Evolutionary conservation across 495 filamentous ascomycete species (phyloP), one percentile per base, ranked within the genome.

Genomic region (Pseudomonodictys pantanalensis): DNA sequence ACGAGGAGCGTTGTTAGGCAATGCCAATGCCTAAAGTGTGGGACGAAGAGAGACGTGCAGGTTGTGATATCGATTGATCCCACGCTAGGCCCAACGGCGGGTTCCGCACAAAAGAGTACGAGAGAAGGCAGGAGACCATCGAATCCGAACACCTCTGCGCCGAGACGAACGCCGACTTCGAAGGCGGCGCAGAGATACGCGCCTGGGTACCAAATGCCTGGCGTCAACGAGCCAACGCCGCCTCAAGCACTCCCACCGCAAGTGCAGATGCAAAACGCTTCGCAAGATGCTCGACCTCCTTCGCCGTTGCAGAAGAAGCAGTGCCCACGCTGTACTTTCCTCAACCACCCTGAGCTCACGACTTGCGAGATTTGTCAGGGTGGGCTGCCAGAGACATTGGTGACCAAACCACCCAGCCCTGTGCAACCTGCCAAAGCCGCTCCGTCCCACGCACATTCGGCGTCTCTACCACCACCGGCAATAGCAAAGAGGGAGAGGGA

Each of bases 1-100:
- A 66, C 52, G 45, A 51, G 29, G 41, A 56, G 15, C 11, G 58
- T 66, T 1, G 47, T 53, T 10, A 20, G 58, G 22, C 52, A 56
- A 49, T 62, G 58, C 29, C 58, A 58, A 20, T 66, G 63, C 30
- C 23, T 62, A 53, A 66, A 66, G 53, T 66, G 63, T 51, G 63
- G 63, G 1, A 55, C 47, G 2, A 58, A 58, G 28, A 54, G 63
- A 52, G 63, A 66, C 33, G 63, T 66, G 25, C 58, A 42, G 6
- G 63, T 66, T 11, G 49, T 51, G 0, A 66, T 66, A 22, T 66
- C 63, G 8, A 28, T 66, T 29, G 63, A 66, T 55, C 63, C 63
- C 0, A 25, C 24, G 30, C 52, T 54, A 12, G 58, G 58, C 4
- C 62, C 62, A 2, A 24, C 53, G 3, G 29, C 55, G n/a, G n/a